Percentiles rank a stretch among this genome's conserved stretches.
phyloP scores from a whole-genome alignment of 2,329 filamentous ascomycete genomes.

The Lecanosticta acicola region DNA sequence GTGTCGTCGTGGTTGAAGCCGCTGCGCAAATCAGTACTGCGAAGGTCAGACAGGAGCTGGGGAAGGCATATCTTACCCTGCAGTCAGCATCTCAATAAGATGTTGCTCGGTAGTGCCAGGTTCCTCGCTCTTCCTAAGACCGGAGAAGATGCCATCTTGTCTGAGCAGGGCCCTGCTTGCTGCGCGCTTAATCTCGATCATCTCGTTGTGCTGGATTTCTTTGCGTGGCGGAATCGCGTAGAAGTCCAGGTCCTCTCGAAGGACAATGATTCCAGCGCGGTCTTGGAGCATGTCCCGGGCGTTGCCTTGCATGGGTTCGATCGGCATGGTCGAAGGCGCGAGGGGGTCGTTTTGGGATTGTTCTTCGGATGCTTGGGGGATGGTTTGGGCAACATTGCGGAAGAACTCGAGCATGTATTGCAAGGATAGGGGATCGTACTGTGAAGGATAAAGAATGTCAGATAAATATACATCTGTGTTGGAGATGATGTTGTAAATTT shows the following conservation, averaged over 20 bases:
- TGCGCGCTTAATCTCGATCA: conserved; percentile 93
- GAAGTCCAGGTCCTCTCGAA: conserved; percentile 94
- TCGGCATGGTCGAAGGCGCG: conserved; percentile 60
- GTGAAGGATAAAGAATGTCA: conserved; percentile 49
- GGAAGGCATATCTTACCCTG: conserved; percentile 62
- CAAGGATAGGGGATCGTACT: conserved; percentile 95
- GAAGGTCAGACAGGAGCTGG: not conserved
- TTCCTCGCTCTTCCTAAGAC: conserved; percentile 89
- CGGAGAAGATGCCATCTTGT: conserved; percentile 94
- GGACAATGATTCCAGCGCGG: conserved; percentile 90
- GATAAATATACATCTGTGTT: conserved; percentile 49
- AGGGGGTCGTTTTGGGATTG: conserved; percentile 35
- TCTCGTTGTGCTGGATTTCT: conserved; percentile 79
- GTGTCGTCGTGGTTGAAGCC: conserved; percentile 93
- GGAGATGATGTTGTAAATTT: conserved; percentile 37
- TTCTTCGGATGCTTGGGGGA: conserved; percentile 63
- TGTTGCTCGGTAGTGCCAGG: conserved; percentile 95
- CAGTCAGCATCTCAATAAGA: conserved; percentile 97
- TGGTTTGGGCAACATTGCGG: conserved; percentile 91
- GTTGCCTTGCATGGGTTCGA: conserved; percentile 60
- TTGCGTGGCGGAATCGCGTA: conserved; percentile 85
- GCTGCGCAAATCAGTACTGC: conserved; percentile 43
- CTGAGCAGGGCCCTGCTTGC: conserved; percentile 78
- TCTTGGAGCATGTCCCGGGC: conserved; percentile 75
- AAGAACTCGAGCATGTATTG: conserved; percentile 99